A percentile compares a stretch with the other conserved stretches of the same genome.
phyloP scores from a whole-genome alignment of 1,284 basidiomycete species.

The Jaminaea rosea region DNA sequence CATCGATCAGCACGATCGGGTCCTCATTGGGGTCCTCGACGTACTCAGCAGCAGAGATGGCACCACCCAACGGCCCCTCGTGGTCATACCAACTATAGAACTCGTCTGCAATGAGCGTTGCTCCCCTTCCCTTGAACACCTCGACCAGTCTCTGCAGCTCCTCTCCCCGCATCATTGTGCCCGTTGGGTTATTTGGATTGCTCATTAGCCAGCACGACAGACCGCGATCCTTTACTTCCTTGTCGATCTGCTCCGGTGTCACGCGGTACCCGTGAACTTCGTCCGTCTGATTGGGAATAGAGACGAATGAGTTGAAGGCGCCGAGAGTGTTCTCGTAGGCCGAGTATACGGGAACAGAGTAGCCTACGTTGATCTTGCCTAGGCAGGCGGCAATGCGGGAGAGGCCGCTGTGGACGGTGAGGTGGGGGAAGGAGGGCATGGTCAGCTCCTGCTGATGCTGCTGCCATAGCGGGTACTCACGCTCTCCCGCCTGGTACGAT shows the following conservation, averaged over 20 bases:
- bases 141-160: slow-evolving; percentile 71
- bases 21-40: slow-evolving; percentile 75
- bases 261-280: slow-evolving; percentile 59
- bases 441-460: too few relatives aligned
- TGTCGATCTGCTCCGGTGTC: slow-evolving; percentile 56
- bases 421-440: too few relatives aligned
- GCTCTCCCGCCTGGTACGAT: slow-evolving; percentile 83
- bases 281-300: slow-evolving; percentile 51
- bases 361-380: slow-evolving; percentile 59
- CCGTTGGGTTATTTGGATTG: slow-evolving; percentile 86
- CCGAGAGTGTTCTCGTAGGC: slow-evolving; percentile 61
- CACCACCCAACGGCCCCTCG: slow-evolving; percentile 64
- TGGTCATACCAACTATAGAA: slow-evolving; percentile 62
- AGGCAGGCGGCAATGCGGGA: slow-evolving; percentile 83
- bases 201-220: slow-evolving; percentile 77
- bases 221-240: slow-evolving; percentile 51
- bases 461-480: too few relatives aligned
- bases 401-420: too few relatives aligned
- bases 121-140: slow-evolving; percentile 59
- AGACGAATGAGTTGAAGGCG: slow-evolving; percentile 74
- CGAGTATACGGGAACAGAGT: slow-evolving; percentile 80
- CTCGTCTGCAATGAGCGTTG: slow-evolving; percentile 79
- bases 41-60: slow-evolving; percentile 71
- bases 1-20: slow-evolving; percentile 75
- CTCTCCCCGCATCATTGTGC: slow-evolving; percentile 60